Evolutionary conservation across 345 rosid species (phyloP).

Genomic region (Salix exigua): DNA sequence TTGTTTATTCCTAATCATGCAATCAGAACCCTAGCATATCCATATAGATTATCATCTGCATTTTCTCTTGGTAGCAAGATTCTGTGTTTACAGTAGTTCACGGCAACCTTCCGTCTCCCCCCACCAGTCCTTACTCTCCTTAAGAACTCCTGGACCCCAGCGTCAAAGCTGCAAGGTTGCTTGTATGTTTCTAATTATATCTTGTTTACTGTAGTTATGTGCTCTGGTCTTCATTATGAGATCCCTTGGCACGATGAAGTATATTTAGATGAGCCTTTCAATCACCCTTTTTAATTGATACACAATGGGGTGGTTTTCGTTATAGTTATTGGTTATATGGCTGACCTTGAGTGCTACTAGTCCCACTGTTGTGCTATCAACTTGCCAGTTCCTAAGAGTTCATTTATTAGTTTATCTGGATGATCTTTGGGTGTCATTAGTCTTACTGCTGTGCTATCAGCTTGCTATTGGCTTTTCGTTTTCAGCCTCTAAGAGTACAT

Average conservation of each 20-base stretch:
- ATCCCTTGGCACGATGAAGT: not conserved
- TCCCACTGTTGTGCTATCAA: not conserved
- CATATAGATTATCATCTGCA: not conserved
- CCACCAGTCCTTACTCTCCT: not conserved
- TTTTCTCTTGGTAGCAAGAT: not conserved
- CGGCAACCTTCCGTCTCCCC: not conserved
- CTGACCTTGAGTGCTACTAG: not conserved
- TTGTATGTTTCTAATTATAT: not conserved
- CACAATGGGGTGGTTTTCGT: not conserved
- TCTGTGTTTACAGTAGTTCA: not conserved
- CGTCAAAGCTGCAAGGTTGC: not conserved
- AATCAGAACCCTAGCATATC: not conserved
- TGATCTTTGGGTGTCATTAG: not conserved
- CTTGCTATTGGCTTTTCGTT: not conserved
- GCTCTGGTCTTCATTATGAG: not conserved
- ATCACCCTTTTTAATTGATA: not conserved
- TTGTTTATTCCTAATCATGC: constrained; percentile 8
- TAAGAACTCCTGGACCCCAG: not conserved
- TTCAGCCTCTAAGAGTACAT: not conserved
- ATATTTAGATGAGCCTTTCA: not conserved
- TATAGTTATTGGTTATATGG: not conserved
- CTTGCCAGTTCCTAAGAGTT: not conserved
- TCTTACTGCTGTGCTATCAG: not conserved
- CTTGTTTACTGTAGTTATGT: not conserved
- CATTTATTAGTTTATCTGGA: not conserved